Conservation (phyloP, 441 rosid genomes). For the Codiaeum variegatum region DNA sequence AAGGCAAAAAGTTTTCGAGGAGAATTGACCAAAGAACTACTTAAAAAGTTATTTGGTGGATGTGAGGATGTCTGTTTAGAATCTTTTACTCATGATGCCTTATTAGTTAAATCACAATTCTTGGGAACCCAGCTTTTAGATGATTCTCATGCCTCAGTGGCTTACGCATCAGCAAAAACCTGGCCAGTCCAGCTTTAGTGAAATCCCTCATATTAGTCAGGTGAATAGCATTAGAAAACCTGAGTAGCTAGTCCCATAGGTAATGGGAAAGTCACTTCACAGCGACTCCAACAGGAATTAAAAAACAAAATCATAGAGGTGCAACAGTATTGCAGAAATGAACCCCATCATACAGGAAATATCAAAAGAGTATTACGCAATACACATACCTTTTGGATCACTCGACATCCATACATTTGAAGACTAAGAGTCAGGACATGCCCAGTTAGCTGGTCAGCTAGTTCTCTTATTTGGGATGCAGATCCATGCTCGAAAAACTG, state of each 20-base stretch:
- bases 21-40: not conserved
- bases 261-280: not conserved
- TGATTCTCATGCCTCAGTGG: not conserved
- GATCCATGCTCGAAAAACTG: slow-evolving; percentile 87
- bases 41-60: not conserved
- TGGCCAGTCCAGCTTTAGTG: not conserved
- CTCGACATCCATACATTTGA: slow-evolving; percentile 89
- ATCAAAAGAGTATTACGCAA: not conserved
- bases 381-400: slow-evolving; percentile 64
- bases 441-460: slow-evolving; percentile 64
- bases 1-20: not conserved
- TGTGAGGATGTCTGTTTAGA: not conserved
- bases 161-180: not conserved
- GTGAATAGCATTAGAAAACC: not conserved
- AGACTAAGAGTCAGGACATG: slow-evolving; percentile 75
- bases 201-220: not conserved
- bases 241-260: not conserved
- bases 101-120: not conserved
- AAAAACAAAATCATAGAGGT: not conserved
- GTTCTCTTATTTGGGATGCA: slow-evolving; percentile 57
- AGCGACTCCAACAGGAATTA: not conserved
- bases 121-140: not conserved
- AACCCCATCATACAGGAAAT: not conserved
- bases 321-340: not conserved
- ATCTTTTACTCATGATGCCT: slow-evolving; percentile 1